Base-by-base conservation (phyloP, 1,139 yeast species). In the Pneumocystis wakefieldiae region DNA sequence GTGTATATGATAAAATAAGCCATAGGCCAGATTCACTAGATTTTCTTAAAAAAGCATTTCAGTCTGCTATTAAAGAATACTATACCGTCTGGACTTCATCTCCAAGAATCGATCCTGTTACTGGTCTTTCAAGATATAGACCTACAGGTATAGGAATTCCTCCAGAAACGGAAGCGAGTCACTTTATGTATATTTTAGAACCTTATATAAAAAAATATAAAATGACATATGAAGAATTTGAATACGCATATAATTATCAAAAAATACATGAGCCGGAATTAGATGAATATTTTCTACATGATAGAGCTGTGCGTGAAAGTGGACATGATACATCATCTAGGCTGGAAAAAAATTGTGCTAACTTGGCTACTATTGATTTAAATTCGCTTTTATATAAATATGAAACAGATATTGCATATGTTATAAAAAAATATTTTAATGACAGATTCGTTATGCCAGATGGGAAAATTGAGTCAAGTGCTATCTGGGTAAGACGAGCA, bases 311-410 rank as follows among this genome's bases (percentile, higher is more conserved):
- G 17, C 82, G 98, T 71, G 98, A 92, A 75, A 86, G 95, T 59
- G 98, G 98, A 0, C 98, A 92, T 73, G 98, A 92, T 73, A 94
- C 97, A 0, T 81, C 92, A 2, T 90, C 91, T 72, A 80, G 98
- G 70, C 77, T 92, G 63, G 97, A 91, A 75, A 95, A 96, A 42
- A 81, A 83, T 62, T 89, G 96, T 74, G 97, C 96, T 0, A 78
- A 87, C 71, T 76, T 92, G 68, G 97, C 96, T 1, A 92, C 97
- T 0, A 86, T 92, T 63, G 98, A 92, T 73, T 78, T 92, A 70
- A 91, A 91, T 74, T 80, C 95, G 3, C 77, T 94, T 69, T 77
- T 92, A 42, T 91, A 88, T 80, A 92, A 90, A 75, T 94, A 92
- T 74, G 98, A 94, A 72, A 75, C 77, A 2, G 98, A 92, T 73